A percentile compares a stretch with the other conserved stretches of the same genome.
These are phyloP conservation scores for Globisporangium emineosum DNA, from an alignment of 352 stramenopile genomes.

Conservation along the genomic window DNA sequence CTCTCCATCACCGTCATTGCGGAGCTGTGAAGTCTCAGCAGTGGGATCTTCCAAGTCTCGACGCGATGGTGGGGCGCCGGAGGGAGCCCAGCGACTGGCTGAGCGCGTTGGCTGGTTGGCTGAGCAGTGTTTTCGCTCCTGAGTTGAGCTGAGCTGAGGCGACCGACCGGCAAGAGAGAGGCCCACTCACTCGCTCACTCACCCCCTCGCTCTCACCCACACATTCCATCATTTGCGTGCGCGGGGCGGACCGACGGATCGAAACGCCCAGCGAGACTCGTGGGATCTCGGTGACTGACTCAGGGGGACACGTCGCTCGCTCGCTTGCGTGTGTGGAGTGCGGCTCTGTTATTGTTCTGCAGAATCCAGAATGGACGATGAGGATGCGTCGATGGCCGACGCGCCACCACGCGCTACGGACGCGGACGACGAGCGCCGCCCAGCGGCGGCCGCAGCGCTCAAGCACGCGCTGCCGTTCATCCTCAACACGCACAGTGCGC, in stretches of 20 bases:
- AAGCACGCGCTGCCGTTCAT: slow-evolving; percentile 15
- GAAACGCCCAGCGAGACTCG: background rate
- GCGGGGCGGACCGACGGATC: background rate
- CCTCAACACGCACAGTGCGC: slow-evolving; percentile 9
- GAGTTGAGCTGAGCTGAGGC: background rate
- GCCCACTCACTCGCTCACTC: background rate
- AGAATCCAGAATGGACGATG: slow-evolving; percentile 4
- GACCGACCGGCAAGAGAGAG: background rate
- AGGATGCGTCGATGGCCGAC: slow-evolving; percentile 2
- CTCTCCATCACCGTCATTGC: too few species aligned
- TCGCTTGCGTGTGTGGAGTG: background rate
- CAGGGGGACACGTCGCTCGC: background rate
- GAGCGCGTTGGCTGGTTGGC: background rate
- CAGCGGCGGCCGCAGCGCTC: background rate
- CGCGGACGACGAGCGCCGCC: background rate
- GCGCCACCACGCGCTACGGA: background rate
- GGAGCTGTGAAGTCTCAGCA: background rate
- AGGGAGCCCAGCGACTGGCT: background rate
- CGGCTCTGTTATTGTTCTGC: slow-evolving; percentile 4
- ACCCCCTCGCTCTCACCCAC: background rate
- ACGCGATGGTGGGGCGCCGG: background rate
- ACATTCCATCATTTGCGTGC: background rate
- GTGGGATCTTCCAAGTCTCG: background rate
- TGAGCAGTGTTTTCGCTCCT: background rate
- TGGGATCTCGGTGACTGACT: background rate